Evolutionary conservation across 371 early-diverging fungal genomes (phyloP), one percentile per base, ranked within the genome.

Genomic region (Ordospora pajunii): DNA sequence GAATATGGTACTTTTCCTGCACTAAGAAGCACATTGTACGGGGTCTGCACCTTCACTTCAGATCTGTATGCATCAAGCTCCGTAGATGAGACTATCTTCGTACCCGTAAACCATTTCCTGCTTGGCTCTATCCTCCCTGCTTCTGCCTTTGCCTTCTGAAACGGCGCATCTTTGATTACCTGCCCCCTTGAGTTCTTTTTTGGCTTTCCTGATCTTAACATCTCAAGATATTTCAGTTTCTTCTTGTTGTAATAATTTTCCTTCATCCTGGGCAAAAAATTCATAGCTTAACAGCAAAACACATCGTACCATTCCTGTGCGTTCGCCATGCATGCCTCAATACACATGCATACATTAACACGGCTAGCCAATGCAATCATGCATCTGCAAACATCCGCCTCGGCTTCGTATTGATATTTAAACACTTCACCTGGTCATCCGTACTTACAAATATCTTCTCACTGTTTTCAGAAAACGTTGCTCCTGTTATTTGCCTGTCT

Each of bases 1-100:
- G 92, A 91, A 89, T 95, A 91, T 9, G 99, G 99, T 46, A 98
- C 88, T 86, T 95, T 94, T 86, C 92, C 94, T 72, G 92, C 92
- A 25, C 89, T 87, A 79, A 98, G 83, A 17, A 98, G 87, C 22
- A 98, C 91, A 79, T 93, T 91, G 87, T 95, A 97, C 23, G 97
- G 96, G 74, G 92, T 93, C 32, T 69, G 62, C 14, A 45, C 54
- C 42, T 68, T 71, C 10, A 71, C 42, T 11, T 63, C 58, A 80
- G 93, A 89, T 63, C 90, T 87, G 82, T 89, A 91, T 68, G 88
- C 86, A 43, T 89, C 88, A 81, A 97, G 88, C 70, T 92, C 93
- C 79, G 91, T 90, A 49, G 94, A 73, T n/a, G 78, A 78, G 10
- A 84, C 76, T 11, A 74, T 78, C 67, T 50, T 94, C 91, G 88